Evolutionary conservation across 306 rosid species (phyloP).

Genomic region (Leucaena leucocephala): DNA sequence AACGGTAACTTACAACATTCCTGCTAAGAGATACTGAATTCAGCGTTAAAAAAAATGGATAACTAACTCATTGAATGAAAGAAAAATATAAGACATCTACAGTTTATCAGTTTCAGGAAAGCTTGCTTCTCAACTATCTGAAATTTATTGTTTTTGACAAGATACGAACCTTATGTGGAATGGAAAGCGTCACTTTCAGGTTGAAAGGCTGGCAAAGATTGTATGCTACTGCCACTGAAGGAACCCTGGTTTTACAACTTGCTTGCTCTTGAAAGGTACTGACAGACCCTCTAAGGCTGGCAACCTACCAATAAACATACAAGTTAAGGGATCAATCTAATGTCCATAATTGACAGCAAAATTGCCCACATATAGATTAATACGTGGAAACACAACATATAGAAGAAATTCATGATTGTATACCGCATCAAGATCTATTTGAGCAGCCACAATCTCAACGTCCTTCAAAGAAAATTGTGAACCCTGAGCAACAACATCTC

Average conservation of each 20-base stretch:
- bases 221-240: constrained; percentile 70
- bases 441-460: constrained; percentile 82
- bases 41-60: not conserved
- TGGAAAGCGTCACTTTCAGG: constrained; percentile 65
- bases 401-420: constrained; percentile 33
- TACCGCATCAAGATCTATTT: constrained; percentile 94
- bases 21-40: constrained; percentile 9
- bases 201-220: constrained; percentile 76
- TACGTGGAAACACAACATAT: constrained; percentile 5
- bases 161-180: constrained; percentile 74
- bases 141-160: constrained; percentile 33
- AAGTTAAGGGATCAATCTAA: constrained; percentile 21
- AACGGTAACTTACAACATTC: constrained; percentile 13
- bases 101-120: constrained; percentile 18
- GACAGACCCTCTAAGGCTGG: constrained; percentile 93
- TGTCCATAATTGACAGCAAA: constrained; percentile 16
- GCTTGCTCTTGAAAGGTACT: constrained; percentile 99
- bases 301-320: constrained; percentile 63
- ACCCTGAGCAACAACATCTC: constrained; percentile 90
- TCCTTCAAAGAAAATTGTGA: constrained; percentile 96
- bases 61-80: constrained; percentile 17
- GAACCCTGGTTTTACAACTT: constrained; percentile 78
- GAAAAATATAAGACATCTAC: constrained; percentile 22
- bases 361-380: constrained; percentile 14
- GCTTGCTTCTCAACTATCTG: constrained; percentile 21